Evolutionary conservation across 441 rosid genomes (phyloP).

Genomic region (Gossypium gossypioides): DNA sequence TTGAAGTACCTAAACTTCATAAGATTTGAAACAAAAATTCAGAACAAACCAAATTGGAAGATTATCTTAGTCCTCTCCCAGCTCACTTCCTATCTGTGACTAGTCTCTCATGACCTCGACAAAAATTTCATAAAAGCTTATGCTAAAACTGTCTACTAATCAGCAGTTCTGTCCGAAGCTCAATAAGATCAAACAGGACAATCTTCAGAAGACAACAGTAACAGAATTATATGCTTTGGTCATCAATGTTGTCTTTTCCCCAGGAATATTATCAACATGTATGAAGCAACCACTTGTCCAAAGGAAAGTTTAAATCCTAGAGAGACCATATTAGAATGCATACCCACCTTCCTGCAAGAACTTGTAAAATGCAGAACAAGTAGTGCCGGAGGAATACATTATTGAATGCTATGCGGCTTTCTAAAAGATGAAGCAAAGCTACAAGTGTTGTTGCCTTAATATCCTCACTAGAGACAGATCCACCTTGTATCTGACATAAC

Average conservation of each 20-base stretch:
- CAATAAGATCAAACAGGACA: background rate
- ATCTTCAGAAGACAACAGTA: background rate
- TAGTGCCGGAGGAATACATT: conserved; percentile 75
- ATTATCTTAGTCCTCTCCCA: background rate
- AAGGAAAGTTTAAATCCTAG: conserved; percentile 4
- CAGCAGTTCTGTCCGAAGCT: background rate
- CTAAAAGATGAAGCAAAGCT: conserved; percentile 66
- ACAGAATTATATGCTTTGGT: background rate
- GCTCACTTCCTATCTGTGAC: background rate
- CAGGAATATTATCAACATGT: conserved; percentile 4
- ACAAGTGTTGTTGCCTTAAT: conserved; percentile 43
- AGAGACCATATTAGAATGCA: conserved; percentile 9
- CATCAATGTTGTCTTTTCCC: background rate
- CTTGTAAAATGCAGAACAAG: conserved; percentile 69
- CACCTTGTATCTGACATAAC: conserved; percentile 60
- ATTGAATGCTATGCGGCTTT: conserved; percentile 61
- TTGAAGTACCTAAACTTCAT: background rate
- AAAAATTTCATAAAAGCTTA: background rate
- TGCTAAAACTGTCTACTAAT: background rate
- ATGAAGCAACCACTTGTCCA: conserved; percentile 12
- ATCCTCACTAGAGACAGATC: conserved; percentile 37
- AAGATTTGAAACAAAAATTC: background rate
- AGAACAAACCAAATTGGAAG: background rate
- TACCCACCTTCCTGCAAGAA: conserved; percentile 73
- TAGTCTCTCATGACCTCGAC: background rate